phyloP scores from a whole-genome alignment of 352 stramenopile species.

The Phytopythium sindhum region DNA sequence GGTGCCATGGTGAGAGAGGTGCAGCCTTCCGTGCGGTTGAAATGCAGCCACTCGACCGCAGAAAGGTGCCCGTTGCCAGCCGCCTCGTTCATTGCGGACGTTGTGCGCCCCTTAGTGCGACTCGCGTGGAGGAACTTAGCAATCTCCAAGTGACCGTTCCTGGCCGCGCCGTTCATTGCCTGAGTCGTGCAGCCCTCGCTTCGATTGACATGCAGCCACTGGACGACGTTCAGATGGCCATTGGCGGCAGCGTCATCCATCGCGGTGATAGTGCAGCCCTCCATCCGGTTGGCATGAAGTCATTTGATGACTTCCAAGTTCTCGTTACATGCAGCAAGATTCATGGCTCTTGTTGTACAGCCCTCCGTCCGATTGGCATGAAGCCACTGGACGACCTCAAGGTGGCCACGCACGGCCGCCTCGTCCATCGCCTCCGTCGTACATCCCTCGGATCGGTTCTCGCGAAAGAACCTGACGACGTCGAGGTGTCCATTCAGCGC shows the following conservation, averaged over 20 bases:
- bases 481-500: background rate
- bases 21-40: constrained; percentile 13
- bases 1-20: constrained; percentile 12
- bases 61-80: constrained; percentile 19
- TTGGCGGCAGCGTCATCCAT: background rate
- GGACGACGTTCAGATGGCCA: background rate
- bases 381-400: background rate
- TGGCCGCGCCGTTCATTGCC: constrained; percentile 29
- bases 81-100: constrained; percentile 26
- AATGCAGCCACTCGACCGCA: constrained; percentile 14
- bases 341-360: background rate
- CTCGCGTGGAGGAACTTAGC: constrained; percentile 26
- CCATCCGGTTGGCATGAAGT: background rate
- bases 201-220: constrained; percentile 13
- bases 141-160: constrained; percentile 21
- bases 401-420: background rate
- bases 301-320: background rate
- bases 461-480: background rate
- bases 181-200: constrained; percentile 14
- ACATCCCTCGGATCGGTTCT: background rate
- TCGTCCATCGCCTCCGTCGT: background rate
- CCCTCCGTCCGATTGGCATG: background rate
- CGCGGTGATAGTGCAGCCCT: background rate
- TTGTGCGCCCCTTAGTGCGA: constrained; percentile 24
- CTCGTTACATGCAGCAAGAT: background rate